Evolutionary conservation across 2,329 filamentous ascomycete species (phyloP).

Genomic region (Apiospora hydei): DNA sequence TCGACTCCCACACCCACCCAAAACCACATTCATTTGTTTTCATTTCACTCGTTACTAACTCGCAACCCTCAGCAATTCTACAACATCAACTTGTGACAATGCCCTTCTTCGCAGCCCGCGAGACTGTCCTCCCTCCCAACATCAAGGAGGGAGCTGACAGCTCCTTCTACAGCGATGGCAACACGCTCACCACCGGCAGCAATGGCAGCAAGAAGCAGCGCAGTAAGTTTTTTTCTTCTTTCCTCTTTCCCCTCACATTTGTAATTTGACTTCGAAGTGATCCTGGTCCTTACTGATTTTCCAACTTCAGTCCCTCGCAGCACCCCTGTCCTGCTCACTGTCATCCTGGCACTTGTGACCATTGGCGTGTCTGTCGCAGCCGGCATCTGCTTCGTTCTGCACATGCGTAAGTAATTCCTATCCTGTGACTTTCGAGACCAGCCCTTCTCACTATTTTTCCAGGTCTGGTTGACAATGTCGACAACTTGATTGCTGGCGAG

Average conservation of each 20-base stretch:
- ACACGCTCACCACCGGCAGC: background rate
- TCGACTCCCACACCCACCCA: background rate
- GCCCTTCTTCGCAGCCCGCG: conserved; percentile 22
- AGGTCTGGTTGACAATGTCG: conserved; percentile 19
- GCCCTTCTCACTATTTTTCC: background rate
- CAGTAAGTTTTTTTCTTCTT: background rate
- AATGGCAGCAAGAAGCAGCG: background rate
- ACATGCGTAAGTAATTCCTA: conserved; percentile 18
- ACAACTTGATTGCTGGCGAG: background rate
- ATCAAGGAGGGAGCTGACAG: conserved; percentile 18
- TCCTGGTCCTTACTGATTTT: background rate
- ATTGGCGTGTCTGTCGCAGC: conserved; percentile 10
- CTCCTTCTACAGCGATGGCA: conserved; percentile 17
- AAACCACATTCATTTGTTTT: background rate
- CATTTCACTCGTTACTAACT: background rate
- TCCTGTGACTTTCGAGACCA: background rate
- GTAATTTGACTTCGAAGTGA: background rate
- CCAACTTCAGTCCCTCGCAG: background rate
- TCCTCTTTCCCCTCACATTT: background rate
- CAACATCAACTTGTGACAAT: conserved; percentile 4
- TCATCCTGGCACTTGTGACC: conserved; percentile 12
- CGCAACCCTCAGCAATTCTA: background rate
- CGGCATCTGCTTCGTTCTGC: conserved; percentile 21
- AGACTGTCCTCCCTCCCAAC: conserved; percentile 17
- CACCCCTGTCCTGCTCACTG: conserved; percentile 12